Evolutionary conservation across 176 grass and related monocot genomes (phyloP), one percentile per base, ranked within the genome.

Genomic region (Rhipidocladum racemiflorum): DNA sequence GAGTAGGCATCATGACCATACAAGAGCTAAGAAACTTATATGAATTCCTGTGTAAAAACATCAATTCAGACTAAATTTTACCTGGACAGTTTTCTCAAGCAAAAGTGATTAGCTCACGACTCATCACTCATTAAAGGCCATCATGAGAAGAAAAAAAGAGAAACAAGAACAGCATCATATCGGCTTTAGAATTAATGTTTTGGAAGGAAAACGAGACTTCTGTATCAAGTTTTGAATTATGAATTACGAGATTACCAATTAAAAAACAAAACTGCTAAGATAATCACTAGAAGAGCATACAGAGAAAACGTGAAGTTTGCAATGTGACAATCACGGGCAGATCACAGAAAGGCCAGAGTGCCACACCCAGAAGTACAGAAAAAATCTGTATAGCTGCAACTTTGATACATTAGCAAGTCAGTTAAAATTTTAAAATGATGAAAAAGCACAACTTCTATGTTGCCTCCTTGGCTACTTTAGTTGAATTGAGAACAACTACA

Each of bases 401-500:
- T n/a, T n/a, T n/a, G n/a, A 7, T 28, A 44, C 5, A 15, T 46
- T 40, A 30, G 21, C 76, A 60, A n/a, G 4, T 20, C 1, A 62
- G 49, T 63, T 9, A 76, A 50, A 50, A 18, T 40, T 3, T 28
- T 63, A 20, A 35, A 36, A 44, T 51, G 16, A 49, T 43, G 36
- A 24, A 35, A 81, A 68, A 25, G 55, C 15, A 23, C 11, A 32
- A 24, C 9, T 46, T 23, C 14, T 6, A 5, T 62, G 9, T 53
- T 68, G 87, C 95, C 90, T 98, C 95, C 60, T 95, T 98, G 18
- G 87, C 95, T 68, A 95, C 84, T 82, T 92, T 65, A 23, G 90
- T 51, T 36, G 92, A 93, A 87, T 95, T 98, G 29, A 98, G 90
- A 34, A 98, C 95, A 78, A 91, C 88, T 61, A 90, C 38, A 45